Evolutionary conservation across 257 asterid genomes (phyloP), one percentile per base, ranked within the genome.

Genomic region (Penstemon eatonii): DNA sequence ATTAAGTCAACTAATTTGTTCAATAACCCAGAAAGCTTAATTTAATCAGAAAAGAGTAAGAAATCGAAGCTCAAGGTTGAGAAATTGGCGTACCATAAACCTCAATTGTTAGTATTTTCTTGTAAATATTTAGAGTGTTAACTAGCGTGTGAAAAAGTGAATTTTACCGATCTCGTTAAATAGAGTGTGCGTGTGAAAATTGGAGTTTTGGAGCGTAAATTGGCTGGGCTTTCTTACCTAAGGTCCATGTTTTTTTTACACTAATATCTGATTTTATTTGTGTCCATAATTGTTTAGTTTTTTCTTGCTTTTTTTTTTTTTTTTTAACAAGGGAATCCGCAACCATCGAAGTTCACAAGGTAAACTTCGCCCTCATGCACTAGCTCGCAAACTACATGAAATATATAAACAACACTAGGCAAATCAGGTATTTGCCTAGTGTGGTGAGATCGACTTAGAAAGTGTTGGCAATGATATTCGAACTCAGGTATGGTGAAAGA

Each of bases 81-180:
- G 56, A 61, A 63, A 68, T 53, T 67, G 52, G 51, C 76, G 18
- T 70, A 74, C 70, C 76, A 53, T 19, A 67, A 74, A 45, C 52
- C 67, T 66, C 67, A 68, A 57, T 58, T 42, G 47, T 56, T 52
- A 41, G 6, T 10, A 44, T 15, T 43, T 67, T 42, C 65, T 42
- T 38, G 63, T 15, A 49, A 10, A 50, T 57, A 39, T 59, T 55
- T 36, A 44, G 52, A 39, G 70, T 11, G 55, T 13, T 52, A 57
- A 61, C 43, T 45, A 19, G 57, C 47, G 56, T 44, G 44, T 43
- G 15, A 15, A 8, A 63, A 19, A 49, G 46, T 49, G 55, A 37
- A 25, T 47, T 64, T 37, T 25, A 25, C 33, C 33, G 33, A 25
- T 25, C 33, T 64, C 12, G 10, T 33, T 10, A 3, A 42, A 41